Base-by-base conservation (phyloP, 192 early-diverging fungal genomes). In the Funneliformis mosseae region DNA sequence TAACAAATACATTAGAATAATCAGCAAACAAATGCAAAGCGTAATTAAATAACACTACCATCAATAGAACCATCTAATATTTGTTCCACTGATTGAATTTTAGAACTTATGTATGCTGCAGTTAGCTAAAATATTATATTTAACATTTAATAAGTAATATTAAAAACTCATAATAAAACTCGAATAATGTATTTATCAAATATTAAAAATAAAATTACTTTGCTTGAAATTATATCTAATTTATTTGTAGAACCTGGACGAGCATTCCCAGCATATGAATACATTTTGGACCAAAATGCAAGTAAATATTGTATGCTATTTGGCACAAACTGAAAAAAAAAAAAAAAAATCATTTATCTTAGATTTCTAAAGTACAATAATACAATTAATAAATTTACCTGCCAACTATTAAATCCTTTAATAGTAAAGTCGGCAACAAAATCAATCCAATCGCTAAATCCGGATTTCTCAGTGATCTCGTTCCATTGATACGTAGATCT, bases 201-300 rank as follows among this genome's bases (percentile, higher is more conserved):
- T 9, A 14, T 27, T 74, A 33, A 59, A n/a, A 14, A 25, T 41
- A n/a, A 33, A 77, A 62, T 80, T 87, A 91, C 88, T 18, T 88
- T 81, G 21, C 87, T 80, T 55, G 89, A 79, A 60, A 88, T 88
- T 41, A 81, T 78, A 50, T 91, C 86, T 18, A 92, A 70, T 68
- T 89, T 83, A 41, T 88, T 76, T 12, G 83, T 81, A 14, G 88
- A 83, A 43, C 84, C 81, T 1, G 42, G n/a, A 70, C 82, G 46
- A 61, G 86, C 87, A 75, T 85, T 87, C n/a, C 88, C 84, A 46
- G 84, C 82, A 10, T 87, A 89, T 16, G 87, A 85, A 21, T 90
- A 86, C 70, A 96, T 93, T 83, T 94, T 95, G 28, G 93, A 92
- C 96, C 96, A 97, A 81, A 97, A 97, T 11, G 89, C 90, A 76